These are phyloP conservation scores for Fraxinus platypoda DNA, from an alignment of 305 asterid genomes.

Conservation along the genomic window DNA sequence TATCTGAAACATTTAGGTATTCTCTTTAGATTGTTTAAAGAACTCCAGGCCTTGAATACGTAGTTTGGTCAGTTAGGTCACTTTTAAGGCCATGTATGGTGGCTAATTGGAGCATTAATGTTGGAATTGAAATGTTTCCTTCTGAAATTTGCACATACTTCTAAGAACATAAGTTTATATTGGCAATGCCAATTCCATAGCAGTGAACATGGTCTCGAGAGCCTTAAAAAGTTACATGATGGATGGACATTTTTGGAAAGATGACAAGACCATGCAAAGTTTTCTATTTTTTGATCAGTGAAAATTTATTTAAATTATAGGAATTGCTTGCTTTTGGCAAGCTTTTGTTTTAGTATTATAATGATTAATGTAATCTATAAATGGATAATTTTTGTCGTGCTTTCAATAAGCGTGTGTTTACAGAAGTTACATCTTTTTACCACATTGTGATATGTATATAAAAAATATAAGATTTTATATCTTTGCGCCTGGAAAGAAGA, in stretches of 20 bases:
- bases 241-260: background rate
- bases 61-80: background rate
- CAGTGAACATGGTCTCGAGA: background rate
- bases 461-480: background rate
- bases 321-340: background rate
- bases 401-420: background rate
- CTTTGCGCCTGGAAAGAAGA: background rate
- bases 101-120: background rate
- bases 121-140: background rate
- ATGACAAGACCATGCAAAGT: background rate
- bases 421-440: background rate
- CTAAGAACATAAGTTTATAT: background rate
- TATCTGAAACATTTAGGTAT: background rate
- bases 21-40: background rate
- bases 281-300: background rate
- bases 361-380: background rate
- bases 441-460: background rate
- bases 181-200: background rate
- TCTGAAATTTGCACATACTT: background rate
- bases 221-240: background rate
- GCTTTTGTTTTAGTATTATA: background rate
- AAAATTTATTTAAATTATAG: background rate
- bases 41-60: background rate
- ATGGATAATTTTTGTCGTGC: background rate
- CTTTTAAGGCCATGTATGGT: background rate